Evolutionary conservation across 2,329 filamentous ascomycete genomes (phyloP).

Genomic region (Nothopassalora personata): DNA sequence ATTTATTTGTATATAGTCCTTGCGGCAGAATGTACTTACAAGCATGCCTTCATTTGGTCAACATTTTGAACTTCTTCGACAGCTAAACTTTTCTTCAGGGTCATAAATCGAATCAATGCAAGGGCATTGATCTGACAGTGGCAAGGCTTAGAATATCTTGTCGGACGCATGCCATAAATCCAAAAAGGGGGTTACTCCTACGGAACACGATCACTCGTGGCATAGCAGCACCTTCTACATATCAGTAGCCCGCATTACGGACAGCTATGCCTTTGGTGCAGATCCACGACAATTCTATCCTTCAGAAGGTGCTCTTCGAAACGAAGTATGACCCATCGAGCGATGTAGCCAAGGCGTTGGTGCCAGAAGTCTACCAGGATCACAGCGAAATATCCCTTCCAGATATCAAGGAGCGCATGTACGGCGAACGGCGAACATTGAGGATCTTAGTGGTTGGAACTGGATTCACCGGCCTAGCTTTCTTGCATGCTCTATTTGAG

Average conservation of each 20-base stretch:
- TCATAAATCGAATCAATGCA: too few species aligned
- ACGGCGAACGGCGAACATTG: slow-evolving; percentile 12
- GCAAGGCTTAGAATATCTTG: background rate
- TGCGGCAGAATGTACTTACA: background rate
- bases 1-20: too few species aligned
- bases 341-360: background rate
- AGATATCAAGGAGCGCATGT: slow-evolving; percentile 16
- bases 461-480: slow-evolving; percentile 15
- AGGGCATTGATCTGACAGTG: background rate
- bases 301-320: background rate
- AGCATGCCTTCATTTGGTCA: too few species aligned
- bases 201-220: too few species aligned
- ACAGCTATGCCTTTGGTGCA: background rate
- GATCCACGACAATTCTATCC: background rate
- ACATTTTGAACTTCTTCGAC: too few species aligned
- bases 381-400: background rate
- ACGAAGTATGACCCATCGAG: background rate
- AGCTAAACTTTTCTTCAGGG: too few species aligned
- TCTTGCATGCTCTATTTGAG: slow-evolving; percentile 15
- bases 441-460: slow-evolving; percentile 16
- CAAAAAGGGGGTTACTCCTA: too few species aligned
- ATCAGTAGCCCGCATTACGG: background rate
- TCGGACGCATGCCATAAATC: too few species aligned
- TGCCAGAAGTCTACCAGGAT: slow-evolving; percentile 6
- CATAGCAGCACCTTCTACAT: background rate